A percentile compares a stretch with the other conserved stretches of the same genome.
Evolutionary conservation across 2,329 filamentous ascomycete species (phyloP).

Genomic region (Pseudopyricularia cyperi): DNA sequence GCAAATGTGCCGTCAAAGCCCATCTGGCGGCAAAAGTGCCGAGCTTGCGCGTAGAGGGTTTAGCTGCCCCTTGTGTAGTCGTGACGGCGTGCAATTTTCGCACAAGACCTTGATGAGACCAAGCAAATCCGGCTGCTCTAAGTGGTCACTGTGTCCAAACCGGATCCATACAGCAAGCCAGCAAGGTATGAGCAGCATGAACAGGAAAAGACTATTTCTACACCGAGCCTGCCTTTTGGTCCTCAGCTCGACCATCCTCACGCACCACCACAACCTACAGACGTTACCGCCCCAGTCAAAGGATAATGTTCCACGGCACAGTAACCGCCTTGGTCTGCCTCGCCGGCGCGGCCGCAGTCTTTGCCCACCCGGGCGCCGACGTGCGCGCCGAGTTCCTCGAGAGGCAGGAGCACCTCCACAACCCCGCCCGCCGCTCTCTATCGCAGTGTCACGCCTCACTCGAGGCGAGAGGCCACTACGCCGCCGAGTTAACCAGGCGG

Average conservation of each 20-base stretch:
- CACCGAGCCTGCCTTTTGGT: not conserved
- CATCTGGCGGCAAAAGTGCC: no score
- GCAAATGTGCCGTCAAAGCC: no score
- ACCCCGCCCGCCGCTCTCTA: not conserved
- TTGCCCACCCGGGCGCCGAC: conserved; percentile 1
- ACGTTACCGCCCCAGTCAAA: not conserved
- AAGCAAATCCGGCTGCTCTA: no score
- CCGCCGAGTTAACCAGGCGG: not conserved
- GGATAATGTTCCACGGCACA: not conserved
- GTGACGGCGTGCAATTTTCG: no score
- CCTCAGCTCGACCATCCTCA: not conserved
- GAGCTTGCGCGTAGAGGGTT: no score
- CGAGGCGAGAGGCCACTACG: conserved; percentile 1
- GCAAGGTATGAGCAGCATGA: no score
- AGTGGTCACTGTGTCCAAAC: no score
- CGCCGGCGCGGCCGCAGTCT: not conserved
- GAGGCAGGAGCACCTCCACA: conserved; percentile 2
- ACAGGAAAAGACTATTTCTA: no score
- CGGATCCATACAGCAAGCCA: no score
- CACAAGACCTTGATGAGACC: no score
- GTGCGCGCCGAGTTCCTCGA: not conserved
- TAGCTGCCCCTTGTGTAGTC: no score
- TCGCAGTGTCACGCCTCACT: not conserved
- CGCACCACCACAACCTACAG: not conserved
- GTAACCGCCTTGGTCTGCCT: not conserved